phyloP scores from a whole-genome alignment of 176 grass and related monocot species.

The Hyparrhenia diplandra region DNA sequence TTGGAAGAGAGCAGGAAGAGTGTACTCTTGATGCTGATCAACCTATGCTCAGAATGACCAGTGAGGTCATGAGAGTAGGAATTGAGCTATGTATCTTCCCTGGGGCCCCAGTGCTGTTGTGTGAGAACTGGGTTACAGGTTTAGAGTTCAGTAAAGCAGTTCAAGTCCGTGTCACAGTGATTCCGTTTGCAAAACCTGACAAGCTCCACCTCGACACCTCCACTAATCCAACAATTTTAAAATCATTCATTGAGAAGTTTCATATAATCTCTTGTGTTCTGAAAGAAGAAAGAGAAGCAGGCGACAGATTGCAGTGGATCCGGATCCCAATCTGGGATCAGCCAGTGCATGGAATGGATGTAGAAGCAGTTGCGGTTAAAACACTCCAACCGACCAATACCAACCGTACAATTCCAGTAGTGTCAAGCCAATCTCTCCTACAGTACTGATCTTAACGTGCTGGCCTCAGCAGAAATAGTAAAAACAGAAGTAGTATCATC shows the following conservation, averaged over 20 bases:
- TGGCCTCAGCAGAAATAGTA: not conserved
- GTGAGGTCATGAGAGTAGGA: not conserved
- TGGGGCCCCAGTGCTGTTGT: not conserved
- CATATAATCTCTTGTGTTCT: not conserved
- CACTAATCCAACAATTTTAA: not conserved
- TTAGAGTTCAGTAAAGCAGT: not conserved
- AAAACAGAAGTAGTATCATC: not conserved
- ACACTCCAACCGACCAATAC: too few relatives aligned
- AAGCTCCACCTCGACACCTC: not conserved
- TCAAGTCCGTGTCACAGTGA: not conserved
- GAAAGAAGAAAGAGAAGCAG: not conserved
- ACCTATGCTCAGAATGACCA: not conserved
- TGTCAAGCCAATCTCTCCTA: too few relatives aligned
- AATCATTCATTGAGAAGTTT: not conserved
- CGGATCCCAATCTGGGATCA: not conserved
- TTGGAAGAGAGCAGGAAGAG: not conserved
- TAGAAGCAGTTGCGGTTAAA: not conserved
- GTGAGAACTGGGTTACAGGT: not conserved
- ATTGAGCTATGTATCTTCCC: not conserved
- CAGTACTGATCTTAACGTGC: too few relatives aligned
- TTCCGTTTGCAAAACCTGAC: not conserved
- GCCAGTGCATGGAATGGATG: not conserved
- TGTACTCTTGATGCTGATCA: not conserved
- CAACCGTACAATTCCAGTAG: too few relatives aligned
- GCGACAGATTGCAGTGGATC: not conserved